Percentiles rank a stretch among this genome's conserved stretches.
Conservation (phyloP, 768 basidiomycete species). For the Tulasnella sp. region DNA sequence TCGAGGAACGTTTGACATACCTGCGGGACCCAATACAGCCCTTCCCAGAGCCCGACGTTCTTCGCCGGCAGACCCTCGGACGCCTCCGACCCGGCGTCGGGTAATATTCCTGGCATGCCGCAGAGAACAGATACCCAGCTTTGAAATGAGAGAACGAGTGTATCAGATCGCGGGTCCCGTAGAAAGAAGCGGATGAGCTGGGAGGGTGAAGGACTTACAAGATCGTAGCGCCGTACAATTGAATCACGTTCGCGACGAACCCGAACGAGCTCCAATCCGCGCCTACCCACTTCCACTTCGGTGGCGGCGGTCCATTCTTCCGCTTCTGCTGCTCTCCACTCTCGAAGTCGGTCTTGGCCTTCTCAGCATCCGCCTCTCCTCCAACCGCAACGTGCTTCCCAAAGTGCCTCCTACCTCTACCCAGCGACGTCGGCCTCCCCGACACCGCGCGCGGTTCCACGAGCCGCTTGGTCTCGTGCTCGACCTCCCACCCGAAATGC, state of each 20-base stretch:
- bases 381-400: background rate
- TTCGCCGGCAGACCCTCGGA: constrained; percentile 24
- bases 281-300: constrained; percentile 37
- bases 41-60: constrained; percentile 34
- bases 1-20: constrained; percentile 9
- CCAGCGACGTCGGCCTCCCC: constrained; percentile 12
- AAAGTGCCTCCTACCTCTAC: constrained; percentile 21
- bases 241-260: constrained; percentile 38
- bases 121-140: constrained; percentile 34
- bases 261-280: constrained; percentile 28
- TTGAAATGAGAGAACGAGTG: background rate
- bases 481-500: constrained; percentile 36
- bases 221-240: constrained; percentile 36
- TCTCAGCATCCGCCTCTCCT: background rate
- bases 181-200: no score
- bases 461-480: constrained; percentile 17
- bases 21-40: constrained; percentile 35
- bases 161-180: no score
- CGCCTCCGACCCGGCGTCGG: background rate
- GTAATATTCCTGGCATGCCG: constrained; percentile 37
- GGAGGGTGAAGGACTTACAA: no score
- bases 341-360: no score
- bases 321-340: no score
- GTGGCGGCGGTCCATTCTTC: no score
- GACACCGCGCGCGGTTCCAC: background rate